Evolutionary conservation across 2,329 filamentous ascomycete genomes (phyloP).

Genomic region (Trichoderma sp.): DNA sequence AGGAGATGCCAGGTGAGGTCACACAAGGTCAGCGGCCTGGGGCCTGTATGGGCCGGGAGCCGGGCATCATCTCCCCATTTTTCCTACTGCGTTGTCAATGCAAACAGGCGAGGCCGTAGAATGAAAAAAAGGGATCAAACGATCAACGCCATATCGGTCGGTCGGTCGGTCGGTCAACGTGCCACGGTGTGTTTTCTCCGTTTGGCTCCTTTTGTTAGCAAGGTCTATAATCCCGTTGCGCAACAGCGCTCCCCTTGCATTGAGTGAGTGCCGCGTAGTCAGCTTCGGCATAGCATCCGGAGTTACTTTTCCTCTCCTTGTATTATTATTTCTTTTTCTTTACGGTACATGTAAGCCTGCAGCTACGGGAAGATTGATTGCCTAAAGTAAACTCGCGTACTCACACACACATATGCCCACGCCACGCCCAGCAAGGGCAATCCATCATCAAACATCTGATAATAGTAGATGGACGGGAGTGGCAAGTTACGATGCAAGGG

Average conservation of each 20-base stretch:
- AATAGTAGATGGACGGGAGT: not conserved
- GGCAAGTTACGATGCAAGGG: conserved; percentile 17
- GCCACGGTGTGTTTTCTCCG: not conserved
- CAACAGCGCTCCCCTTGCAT: not conserved
- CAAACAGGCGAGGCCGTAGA: conserved; percentile 8
- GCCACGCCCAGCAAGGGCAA: not conserved
- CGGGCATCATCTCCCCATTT: not conserved
- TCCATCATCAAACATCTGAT: not conserved
- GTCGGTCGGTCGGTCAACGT: not conserved
- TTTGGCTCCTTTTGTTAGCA: not conserved
- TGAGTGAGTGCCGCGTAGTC: not conserved
- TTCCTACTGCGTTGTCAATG: not conserved
- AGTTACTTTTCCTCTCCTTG: not conserved
- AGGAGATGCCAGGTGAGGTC: not conserved
- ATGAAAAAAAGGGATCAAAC: not conserved
- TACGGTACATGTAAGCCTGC: not conserved
- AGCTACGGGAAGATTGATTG: not conserved
- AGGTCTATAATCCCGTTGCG: not conserved
- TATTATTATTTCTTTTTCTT: not conserved
- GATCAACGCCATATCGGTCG: not conserved
- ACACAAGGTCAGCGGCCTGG: not conserved
- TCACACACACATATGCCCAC: not conserved
- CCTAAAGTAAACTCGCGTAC: not conserved
- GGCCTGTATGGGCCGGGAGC: not conserved
- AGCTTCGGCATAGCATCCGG: not conserved